Evolutionary conservation across 2,329 filamentous ascomycete genomes (phyloP).

Genomic region (Aspergillus hiratsukae): DNA sequence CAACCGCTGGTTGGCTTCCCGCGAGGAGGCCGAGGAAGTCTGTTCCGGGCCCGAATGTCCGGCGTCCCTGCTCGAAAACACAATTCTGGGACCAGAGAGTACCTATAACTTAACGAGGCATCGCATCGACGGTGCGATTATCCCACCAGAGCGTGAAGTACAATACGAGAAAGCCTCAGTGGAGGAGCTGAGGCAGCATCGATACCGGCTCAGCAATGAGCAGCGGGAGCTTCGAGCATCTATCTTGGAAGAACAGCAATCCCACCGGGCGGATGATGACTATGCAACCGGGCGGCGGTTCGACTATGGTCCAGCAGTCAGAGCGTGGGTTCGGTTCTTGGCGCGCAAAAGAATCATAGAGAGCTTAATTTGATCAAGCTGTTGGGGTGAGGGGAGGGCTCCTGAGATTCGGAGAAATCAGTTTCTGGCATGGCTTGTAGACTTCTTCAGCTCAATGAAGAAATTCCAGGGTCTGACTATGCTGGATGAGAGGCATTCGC

Average conservation of each 20-base stretch:
- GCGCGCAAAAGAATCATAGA: constrained; percentile 61
- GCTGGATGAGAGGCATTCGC: background rate
- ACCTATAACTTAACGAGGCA: constrained; percentile 33
- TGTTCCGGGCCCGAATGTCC: constrained; percentile 1
- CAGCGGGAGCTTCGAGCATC: constrained; percentile 32
- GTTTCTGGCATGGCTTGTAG: background rate
- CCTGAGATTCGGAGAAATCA: background rate
- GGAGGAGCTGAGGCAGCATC: constrained; percentile 28
- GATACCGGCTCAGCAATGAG: constrained; percentile 22
- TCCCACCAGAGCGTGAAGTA: constrained; percentile 21
- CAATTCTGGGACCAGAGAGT: constrained; percentile 30
- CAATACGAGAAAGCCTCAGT: constrained; percentile 21
- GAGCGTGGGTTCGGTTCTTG: constrained; percentile 64
- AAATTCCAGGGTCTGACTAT: background rate
- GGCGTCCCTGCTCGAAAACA: constrained; percentile 15
- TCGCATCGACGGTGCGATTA: constrained; percentile 28
- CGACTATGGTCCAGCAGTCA: constrained; percentile 67
- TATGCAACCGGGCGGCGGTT: constrained; percentile 42
- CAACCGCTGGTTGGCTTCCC: constrained; percentile 24
- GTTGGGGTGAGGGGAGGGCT: background rate
- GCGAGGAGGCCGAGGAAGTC: background rate
- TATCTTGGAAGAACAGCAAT: constrained; percentile 39
- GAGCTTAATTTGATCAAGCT: constrained; percentile 17
- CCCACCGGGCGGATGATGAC: constrained; percentile 35
- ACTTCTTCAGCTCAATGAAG: background rate